Evolutionary conservation across 495 filamentous ascomycete genomes (phyloP), one percentile per base, ranked within the genome.

Genomic region (Aspergillus hancockii): DNA sequence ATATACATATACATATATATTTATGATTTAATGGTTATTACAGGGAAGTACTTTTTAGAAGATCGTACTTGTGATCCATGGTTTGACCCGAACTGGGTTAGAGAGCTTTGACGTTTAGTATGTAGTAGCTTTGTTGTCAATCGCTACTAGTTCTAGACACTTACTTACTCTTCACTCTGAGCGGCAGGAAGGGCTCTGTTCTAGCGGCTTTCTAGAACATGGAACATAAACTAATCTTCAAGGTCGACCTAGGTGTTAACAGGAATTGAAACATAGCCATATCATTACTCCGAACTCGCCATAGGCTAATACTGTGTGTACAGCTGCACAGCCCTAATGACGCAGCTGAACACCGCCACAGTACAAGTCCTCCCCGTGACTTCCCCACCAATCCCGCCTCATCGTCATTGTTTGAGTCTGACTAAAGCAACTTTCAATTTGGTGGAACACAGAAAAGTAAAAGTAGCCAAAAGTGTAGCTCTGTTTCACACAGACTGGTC

Each of bases 281-380:
- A n/a, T n/a, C n/a, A n/a, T n/a, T n/a, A n/a, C n/a, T n/a, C n/a
- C n/a, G n/a, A n/a, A n/a, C n/a, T n/a, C n/a, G n/a, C n/a, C n/a
- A n/a, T n/a, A n/a, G n/a, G n/a, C n/a, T 53, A 57, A 8, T 23
- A n/a, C 21, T 34, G 9, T 50, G 13, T 13, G 47, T n/a, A 31
- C 22, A 14, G 9, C 3, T 12, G 51, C 54, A 57, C 43, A 28
- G 54, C 54, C 54, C 30, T 28, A 57, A 57, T 57, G 54, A 57
- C 54, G 43, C 54, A 57, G 41, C 16, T 28, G n/a, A 28, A 28
- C 54, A 49, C 43, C 54, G 54, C 54, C 54, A 57, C 54, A 49
- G 9, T 8, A 18, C 16, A 8, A n/a, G n/a, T 4, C 38, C n/a
- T 14, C 10, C 41, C 41, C 41, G 41, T 45, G 41, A 45, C 41